phyloP scores from a whole-genome alignment of 1,284 basidiomycete genomes.

The Leccinum subfulvum region DNA sequence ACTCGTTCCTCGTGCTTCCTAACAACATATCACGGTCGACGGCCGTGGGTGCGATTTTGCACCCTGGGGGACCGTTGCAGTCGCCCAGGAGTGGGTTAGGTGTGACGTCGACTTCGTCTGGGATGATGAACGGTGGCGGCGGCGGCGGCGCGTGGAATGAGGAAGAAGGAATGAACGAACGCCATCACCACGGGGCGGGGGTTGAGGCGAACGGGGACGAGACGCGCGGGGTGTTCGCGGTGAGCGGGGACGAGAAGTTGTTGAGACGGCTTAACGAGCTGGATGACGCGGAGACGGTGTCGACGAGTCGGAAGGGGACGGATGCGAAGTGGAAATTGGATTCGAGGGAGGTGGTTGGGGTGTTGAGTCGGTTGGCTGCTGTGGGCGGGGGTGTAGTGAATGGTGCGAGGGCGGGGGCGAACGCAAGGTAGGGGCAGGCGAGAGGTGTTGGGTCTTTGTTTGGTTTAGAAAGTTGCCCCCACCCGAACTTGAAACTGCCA shows the following conservation, averaged over 20 bases:
- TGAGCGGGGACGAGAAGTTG: conserved; percentile 75
- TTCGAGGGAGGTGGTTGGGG: conserved; percentile 38
- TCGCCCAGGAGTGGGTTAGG: conserved; percentile 40
- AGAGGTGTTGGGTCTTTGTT: too few species aligned
- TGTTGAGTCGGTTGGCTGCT: conserved; percentile 29
- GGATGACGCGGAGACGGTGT: conserved; percentile 69
- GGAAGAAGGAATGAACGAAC: neutral
- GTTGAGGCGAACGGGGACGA: conserved; percentile 33
- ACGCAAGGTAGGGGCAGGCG: neutral
- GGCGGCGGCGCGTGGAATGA: neutral
- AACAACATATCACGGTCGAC: conserved; percentile 76
- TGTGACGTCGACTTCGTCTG: neutral
- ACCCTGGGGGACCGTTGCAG: conserved; percentile 63
- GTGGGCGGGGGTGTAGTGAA: conserved; percentile 3
- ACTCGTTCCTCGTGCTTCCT: conserved; percentile 80
- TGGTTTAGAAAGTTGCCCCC: neutral
- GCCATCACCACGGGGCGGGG: neutral
- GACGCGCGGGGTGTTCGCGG: conserved; percentile 62
- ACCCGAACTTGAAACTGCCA: neutral
- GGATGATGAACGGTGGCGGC: conserved; percentile 2
- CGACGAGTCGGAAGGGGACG: conserved; percentile 66
- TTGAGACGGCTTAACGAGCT: conserved; percentile 71
- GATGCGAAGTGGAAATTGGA: conserved; percentile 73
- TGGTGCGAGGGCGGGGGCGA: neutral
- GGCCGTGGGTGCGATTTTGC: conserved; percentile 74